A percentile compares a stretch with the other conserved stretches of the same genome.
These are phyloP conservation scores for Cephalotrichum gorgonifer DNA, from an alignment of 2,329 filamentous ascomycete genomes.

Conservation along the genomic window DNA sequence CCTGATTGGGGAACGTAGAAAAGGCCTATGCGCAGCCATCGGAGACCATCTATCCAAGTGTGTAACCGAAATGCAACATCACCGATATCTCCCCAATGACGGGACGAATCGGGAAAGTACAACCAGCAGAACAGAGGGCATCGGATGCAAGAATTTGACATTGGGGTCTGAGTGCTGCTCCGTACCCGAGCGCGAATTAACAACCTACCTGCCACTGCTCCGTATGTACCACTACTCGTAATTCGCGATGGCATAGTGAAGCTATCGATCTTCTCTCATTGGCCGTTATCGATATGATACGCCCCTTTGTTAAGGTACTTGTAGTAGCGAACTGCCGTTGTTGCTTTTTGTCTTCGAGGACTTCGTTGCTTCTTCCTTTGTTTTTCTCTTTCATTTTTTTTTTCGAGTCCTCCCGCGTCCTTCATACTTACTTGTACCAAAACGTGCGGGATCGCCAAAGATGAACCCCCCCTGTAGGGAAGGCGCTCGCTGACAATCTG, in stretches of 20 bases:
- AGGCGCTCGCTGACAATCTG: not conserved
- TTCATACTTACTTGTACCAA: not conserved
- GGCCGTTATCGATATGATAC: no score
- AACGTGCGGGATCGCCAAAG: no score
- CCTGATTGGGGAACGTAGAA: no score
- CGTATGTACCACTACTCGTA: no score
- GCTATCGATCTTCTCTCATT: no score
- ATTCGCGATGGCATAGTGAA: no score
- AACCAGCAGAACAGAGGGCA: not conserved
- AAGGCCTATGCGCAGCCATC: not conserved
- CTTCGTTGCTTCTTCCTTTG: not conserved
- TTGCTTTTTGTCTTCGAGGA: not conserved
- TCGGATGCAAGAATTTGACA: no score
- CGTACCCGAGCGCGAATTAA: no score
- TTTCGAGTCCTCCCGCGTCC: not conserved
- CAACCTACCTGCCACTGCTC: no score
- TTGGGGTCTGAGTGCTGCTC: no score
- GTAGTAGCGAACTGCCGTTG: not conserved
- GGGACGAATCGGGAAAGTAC: not conserved
- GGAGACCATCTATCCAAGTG: not conserved
- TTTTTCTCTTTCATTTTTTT: not conserved
- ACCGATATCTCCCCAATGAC: not conserved
- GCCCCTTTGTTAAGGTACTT: not conserved
- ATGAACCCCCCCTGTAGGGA: no score
- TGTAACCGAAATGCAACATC: not conserved